A percentile compares a stretch with the other conserved stretches of the same genome.
phyloP scores from a whole-genome alignment of 2,329 filamentous ascomycete species.

The Xylaria sp. region DNA sequence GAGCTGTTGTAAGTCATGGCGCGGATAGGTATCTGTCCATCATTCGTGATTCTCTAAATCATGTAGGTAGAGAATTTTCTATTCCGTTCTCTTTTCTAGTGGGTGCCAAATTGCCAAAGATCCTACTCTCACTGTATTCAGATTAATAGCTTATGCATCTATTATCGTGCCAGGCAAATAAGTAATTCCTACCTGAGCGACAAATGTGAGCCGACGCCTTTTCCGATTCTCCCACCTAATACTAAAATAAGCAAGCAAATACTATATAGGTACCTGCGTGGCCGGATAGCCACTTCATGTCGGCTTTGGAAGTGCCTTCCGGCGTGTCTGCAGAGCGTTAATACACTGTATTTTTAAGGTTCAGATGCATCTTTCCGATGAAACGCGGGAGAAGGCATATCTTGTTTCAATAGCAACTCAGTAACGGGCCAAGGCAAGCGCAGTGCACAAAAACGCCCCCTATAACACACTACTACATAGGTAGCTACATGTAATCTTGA shows the following conservation, averaged over 20 bases:
- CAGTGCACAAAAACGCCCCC: constrained; percentile 5
- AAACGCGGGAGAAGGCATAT: constrained; percentile 35
- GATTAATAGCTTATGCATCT: background rate
- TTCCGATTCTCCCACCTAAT: background rate
- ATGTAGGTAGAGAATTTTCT: background rate
- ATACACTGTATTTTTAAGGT: constrained; percentile 3
- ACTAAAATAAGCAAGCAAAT: background rate
- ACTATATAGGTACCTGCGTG: background rate
- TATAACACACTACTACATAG: background rate
- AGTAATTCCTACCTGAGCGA: background rate
- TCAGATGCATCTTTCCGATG: constrained; percentile 29
- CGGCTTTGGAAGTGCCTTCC: background rate
- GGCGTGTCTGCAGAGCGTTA: background rate
- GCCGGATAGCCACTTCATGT: background rate
- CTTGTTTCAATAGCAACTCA: constrained; percentile 31
- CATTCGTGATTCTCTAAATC: no score
- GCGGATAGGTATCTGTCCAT: background rate
- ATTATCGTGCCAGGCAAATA: constrained; percentile 7
- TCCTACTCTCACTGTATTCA: background rate
- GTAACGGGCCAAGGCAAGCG: constrained; percentile 14
- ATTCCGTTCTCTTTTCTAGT: no score
- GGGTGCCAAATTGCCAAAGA: background rate
- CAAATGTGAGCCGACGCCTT: background rate
- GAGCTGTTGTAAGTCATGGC: background rate
- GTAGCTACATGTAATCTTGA: background rate